Conservation (phyloP, 176 grass and related monocot species). For the Puccinellia tenuiflora region DNA sequence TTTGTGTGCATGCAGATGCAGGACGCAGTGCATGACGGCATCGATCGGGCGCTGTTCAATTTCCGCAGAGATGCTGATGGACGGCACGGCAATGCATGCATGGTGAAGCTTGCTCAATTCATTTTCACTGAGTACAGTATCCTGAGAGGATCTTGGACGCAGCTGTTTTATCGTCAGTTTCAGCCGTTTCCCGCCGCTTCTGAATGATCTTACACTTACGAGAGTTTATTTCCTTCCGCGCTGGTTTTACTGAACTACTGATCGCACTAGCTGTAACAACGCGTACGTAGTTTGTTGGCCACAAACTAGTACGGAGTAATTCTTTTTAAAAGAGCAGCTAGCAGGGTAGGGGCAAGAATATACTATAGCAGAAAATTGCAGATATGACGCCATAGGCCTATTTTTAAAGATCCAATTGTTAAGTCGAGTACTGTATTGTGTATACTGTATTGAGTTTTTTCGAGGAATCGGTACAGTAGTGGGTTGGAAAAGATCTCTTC, state of each 20-base stretch:
- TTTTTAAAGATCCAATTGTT: neutral
- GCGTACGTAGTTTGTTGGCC: neutral
- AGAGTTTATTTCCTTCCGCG: neutral
- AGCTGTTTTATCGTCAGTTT: neutral
- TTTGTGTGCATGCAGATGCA: neutral
- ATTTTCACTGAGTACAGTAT: neutral
- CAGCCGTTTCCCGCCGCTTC: neutral
- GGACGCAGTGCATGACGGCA: neutral
- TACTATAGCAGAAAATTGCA: neutral
- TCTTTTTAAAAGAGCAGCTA: neutral
- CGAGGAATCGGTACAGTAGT: neutral
- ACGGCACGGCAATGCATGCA: neutral
- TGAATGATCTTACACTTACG: neutral
- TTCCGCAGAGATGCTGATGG: neutral
- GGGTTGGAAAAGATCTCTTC: neutral
- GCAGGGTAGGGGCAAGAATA: neutral
- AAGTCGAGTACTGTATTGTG: neutral
- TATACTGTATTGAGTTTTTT: neutral
- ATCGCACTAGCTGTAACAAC: neutral
- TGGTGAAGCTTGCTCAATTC: neutral
- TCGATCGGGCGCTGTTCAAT: neutral
- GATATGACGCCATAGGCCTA: neutral
- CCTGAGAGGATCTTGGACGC: neutral
- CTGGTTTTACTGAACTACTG: neutral
- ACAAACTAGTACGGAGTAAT: neutral